These are phyloP conservation scores for Piper longum DNA, from an alignment of 164 flowering plant species.

Conservation along the genomic window DNA sequence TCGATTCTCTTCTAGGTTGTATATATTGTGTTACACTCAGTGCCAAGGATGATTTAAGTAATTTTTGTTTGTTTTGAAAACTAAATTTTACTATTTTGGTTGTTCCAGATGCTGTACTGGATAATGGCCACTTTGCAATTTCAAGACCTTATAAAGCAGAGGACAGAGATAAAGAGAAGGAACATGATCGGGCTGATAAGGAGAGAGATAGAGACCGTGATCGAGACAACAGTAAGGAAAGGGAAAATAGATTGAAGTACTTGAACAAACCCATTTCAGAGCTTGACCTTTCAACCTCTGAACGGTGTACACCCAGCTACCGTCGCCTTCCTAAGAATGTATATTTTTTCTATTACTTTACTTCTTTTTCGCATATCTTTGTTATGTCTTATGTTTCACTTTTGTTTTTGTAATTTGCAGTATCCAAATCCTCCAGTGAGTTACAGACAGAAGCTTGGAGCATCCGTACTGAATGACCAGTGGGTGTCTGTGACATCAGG, in stretches of 20 bases:
- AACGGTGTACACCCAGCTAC: conserved; percentile 93
- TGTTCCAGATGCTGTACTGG: conserved; percentile 43
- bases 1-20: no score
- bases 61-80: background rate
- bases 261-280: conserved; percentile 73
- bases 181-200: conserved; percentile 43
- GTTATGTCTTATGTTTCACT: no score
- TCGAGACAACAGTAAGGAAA: conserved; percentile 32
- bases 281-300: conserved; percentile 89
- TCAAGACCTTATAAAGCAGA: conserved; percentile 38
- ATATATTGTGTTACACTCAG: no score
- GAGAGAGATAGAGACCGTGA: conserved; percentile 45
- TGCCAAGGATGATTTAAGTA: no score
- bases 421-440: conserved; percentile 79
- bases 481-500: conserved; percentile 99
- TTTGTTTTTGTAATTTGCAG: conserved; percentile 20
- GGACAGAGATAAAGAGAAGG: conserved; percentile 53
- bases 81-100: background rate
- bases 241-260: conserved; percentile 47
- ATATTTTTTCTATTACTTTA: conserved; percentile 5
- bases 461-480: conserved; percentile 75
- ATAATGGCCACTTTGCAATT: conserved; percentile 25
- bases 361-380: background rate
- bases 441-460: conserved; percentile 71
- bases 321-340: conserved; percentile 91